Evolutionary conservation across 768 basidiomycete genomes (phyloP).

Genomic region (Panaeolus papilionaceus): DNA sequence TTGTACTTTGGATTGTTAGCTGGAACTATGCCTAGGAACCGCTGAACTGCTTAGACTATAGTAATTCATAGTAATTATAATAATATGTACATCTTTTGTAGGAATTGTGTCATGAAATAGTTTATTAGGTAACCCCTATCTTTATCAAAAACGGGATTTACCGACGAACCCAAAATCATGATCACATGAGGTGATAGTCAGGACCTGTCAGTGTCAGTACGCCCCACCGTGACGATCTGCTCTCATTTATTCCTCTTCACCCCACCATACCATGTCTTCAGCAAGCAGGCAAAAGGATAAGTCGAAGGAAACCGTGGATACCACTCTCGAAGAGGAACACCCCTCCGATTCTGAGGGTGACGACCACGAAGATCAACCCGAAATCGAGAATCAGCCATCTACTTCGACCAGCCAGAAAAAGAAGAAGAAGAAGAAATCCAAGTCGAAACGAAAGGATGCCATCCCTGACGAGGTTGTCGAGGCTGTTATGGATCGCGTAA

Average conservation of each 20-base stretch:
- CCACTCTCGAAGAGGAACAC: background rate
- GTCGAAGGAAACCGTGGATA: background rate
- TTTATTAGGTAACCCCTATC: background rate
- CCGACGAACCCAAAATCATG: background rate
- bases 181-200: background rate
- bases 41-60: slow-evolving; percentile 7
- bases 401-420: slow-evolving; percentile 56
- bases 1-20: slow-evolving; percentile 53
- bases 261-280: background rate
- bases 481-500: slow-evolving; percentile 69
- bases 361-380: background rate
- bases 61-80: no score
- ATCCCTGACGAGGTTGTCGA: slow-evolving; percentile 70
- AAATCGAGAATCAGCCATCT: slow-evolving; percentile 37
- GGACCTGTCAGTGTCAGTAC: background rate
- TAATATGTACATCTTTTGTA: background rate
- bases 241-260: slow-evolving; percentile 7
- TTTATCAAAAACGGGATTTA: slow-evolving; percentile 15
- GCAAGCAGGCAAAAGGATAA: background rate
- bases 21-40: slow-evolving; percentile 33
- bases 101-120: background rate
- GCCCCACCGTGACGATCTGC: background rate
- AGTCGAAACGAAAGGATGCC: slow-evolving; percentile 59
- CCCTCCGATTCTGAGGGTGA: slow-evolving; percentile 18
- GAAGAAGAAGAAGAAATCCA: slow-evolving; percentile 91